These are phyloP conservation scores for Talaromyces sp. DNA, from an alignment of 2,329 filamentous ascomycete species.

Conservation along the genomic window DNA sequence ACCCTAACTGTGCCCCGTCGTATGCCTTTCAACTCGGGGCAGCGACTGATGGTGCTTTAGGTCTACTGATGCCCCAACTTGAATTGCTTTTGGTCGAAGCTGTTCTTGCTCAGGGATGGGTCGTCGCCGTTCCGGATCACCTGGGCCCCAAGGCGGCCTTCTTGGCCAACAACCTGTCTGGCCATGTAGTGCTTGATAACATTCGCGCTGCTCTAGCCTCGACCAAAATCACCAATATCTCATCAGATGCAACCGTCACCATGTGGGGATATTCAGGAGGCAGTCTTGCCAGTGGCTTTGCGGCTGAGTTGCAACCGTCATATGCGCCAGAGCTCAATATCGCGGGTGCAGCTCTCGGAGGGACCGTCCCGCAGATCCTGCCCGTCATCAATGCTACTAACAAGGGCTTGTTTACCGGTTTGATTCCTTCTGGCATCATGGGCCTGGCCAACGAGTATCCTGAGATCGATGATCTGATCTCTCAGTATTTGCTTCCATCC, in stretches of 20 bases:
- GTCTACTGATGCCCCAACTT: conserved; percentile 27
- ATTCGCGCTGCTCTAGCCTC: conserved; percentile 36
- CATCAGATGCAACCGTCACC: conserved; percentile 27
- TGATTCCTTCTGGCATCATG: conserved; percentile 28
- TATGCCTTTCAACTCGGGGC: conserved; percentile 31
- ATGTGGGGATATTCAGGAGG: conserved; percentile 56
- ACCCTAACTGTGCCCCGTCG: conserved; percentile 22
- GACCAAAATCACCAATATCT: conserved; percentile 23
- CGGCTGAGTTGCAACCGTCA: conserved; percentile 42
- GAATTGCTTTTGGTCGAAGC: conserved; percentile 27
- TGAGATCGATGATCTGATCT: conserved; percentile 12
- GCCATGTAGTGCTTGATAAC: conserved; percentile 40
- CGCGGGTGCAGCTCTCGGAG: conserved; percentile 46
- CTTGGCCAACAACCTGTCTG: conserved; percentile 35
- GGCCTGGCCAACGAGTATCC: conserved; percentile 23
- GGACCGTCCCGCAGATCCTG: conserved; percentile 39
- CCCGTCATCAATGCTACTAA: conserved; percentile 31
- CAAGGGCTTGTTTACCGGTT: conserved; percentile 26
- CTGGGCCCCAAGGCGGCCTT: conserved; percentile 42
- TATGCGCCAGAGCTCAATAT: conserved; percentile 49
- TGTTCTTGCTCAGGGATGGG: conserved; percentile 41
- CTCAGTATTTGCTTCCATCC: conserved; percentile 12
- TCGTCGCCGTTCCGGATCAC: conserved; percentile 47
- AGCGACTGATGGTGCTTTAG: conserved; percentile 31
- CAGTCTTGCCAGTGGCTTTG: conserved; percentile 44